phyloP scores from a whole-genome alignment of 257 asterid species.

The Solanum pinnatisectum region DNA sequence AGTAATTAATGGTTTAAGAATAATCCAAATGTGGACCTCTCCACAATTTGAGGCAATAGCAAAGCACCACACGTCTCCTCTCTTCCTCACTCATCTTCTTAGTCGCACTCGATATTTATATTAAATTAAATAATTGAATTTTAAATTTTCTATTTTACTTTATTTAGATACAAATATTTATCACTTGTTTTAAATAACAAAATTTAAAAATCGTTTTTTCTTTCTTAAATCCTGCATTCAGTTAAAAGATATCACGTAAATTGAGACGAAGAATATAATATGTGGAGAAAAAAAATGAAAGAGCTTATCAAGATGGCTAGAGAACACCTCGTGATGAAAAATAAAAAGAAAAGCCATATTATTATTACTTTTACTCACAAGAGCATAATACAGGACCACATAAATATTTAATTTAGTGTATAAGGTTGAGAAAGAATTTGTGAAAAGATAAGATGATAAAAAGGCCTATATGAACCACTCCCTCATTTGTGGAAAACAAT shows the following conservation, averaged over 20 bases:
- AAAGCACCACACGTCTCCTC: not conserved
- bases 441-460: slow-evolving; percentile 59
- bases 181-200: rapidly evolving
- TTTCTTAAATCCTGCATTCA: rapidly evolving
- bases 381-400: slow-evolving; percentile 9
- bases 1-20: not conserved
- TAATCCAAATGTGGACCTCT: not conserved
- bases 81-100: not conserved
- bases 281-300: not conserved
- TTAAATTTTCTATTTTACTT: not conserved
- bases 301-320: not conserved
- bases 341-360: not conserved
- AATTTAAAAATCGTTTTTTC: rapidly evolving
- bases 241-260: not conserved
- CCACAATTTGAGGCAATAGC: not conserved
- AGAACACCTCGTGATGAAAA: not conserved
- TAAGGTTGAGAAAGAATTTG: slow-evolving; percentile 37
- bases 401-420: not conserved
- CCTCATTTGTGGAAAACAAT: slow-evolving; percentile 27
- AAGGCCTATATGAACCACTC: slow-evolving; percentile 51
- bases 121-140: not conserved
- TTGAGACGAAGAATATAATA: not conserved
- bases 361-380: not conserved
- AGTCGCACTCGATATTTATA: not conserved
- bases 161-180: not conserved